These are phyloP conservation scores for Ogataea minuta DNA, from an alignment of 805 yeast species.

Conservation along the genomic window DNA sequence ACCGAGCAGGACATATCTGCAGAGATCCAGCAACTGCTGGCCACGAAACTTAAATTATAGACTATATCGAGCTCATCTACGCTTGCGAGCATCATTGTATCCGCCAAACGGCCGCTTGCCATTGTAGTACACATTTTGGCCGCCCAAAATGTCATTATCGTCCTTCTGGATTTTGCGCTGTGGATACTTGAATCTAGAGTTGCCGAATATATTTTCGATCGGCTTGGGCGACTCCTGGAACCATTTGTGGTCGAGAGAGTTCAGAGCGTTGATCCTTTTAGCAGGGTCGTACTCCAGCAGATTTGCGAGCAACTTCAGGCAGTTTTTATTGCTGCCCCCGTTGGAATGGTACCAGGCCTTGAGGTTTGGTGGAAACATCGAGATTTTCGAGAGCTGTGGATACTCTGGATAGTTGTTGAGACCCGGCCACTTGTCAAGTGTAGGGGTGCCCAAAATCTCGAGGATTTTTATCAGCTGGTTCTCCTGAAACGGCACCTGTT, in stretches of 20 bases:
- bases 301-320: conserved; percentile 61
- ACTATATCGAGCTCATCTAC: conserved; percentile 7
- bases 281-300: conserved; percentile 83
- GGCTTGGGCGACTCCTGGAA: conserved; percentile 72
- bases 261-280: conserved; percentile 71
- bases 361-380: conserved; percentile 64
- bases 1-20: background rate
- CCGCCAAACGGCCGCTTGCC: conserved; percentile 15
- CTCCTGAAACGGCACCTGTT: conserved; percentile 89
- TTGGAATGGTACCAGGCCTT: conserved; percentile 83
- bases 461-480: conserved; percentile 88
- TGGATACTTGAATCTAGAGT: conserved; percentile 73
- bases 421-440: conserved; percentile 72
- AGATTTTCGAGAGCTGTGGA: conserved; percentile 55
- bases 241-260: conserved; percentile 74
- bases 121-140: conserved; percentile 20
- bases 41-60: background rate
- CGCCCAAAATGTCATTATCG: conserved; percentile 68
- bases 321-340: conserved; percentile 70
- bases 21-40: no score
- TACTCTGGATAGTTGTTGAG: conserved; percentile 83
- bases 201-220: conserved; percentile 75
- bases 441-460: conserved; percentile 93
- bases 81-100: conserved; percentile 19
- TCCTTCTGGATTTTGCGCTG: conserved; percentile 82